Conservation (phyloP, 1,284 basidiomycete genomes). For the Leccinum angustisporum region DNA sequence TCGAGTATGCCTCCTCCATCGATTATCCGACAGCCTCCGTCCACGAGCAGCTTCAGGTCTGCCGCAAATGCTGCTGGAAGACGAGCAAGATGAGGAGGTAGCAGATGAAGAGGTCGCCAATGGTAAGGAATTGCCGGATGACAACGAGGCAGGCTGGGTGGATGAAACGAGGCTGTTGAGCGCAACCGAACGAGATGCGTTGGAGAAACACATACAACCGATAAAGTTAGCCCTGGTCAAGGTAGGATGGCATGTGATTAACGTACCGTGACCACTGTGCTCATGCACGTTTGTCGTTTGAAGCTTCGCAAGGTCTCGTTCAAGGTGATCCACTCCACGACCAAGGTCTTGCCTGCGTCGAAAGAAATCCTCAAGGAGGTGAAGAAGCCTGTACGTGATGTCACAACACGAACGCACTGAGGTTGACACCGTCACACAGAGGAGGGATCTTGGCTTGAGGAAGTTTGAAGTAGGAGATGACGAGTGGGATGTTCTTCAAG, state of each 20-base stretch:
- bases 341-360: background rate
- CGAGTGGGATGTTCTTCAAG: too few relatives aligned
- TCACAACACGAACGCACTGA: background rate
- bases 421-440: too few relatives aligned
- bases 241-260: background rate
- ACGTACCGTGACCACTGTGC: too few relatives aligned
- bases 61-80: conserved; percentile 52
- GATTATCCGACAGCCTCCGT: conserved; percentile 68
- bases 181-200: background rate
- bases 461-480: too few relatives aligned
- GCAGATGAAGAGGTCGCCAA: background rate
- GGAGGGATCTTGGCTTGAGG: too few relatives aligned
- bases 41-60: conserved; percentile 79
- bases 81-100: background rate
- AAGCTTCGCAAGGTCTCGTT: background rate
- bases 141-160: background rate
- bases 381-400: background rate
- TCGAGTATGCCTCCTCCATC: conserved; percentile 71
- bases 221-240: background rate
- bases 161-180: background rate
- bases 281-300: background rate
- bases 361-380: background rate
- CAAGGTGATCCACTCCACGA: background rate
- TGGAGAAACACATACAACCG: background rate
- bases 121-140: background rate